A percentile compares a stretch with the other conserved stretches of the same genome.
phyloP scores from a whole-genome alignment of 2,329 filamentous ascomycete genomes.

The Calonectria henricotiae region DNA sequence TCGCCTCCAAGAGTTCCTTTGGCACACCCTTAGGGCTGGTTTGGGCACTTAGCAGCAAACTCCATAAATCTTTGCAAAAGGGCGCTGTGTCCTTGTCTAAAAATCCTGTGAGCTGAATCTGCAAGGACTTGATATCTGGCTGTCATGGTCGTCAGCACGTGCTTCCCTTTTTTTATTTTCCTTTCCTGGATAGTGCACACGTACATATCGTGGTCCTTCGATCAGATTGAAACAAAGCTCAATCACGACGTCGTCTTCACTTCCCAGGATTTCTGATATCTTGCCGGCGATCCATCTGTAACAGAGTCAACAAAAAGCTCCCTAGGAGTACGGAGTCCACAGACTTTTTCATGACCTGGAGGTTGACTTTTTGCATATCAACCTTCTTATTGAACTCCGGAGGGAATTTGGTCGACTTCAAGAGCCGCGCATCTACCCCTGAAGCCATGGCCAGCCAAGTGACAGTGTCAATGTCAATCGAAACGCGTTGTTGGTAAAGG shows the following conservation, averaged over 20 bases:
- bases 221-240: constrained; percentile 82
- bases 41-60: constrained; percentile 91
- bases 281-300: constrained; percentile 92
- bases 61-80: constrained; percentile 97
- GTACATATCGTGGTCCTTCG: constrained; percentile 83
- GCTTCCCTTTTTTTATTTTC: constrained; percentile 36
- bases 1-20: constrained; percentile 94
- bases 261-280: constrained; percentile 90
- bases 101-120: constrained; percentile 96
- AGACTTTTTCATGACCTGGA: constrained; percentile 98
- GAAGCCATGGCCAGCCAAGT: constrained; percentile 76
- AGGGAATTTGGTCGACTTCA: constrained; percentile 94
- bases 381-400: constrained; percentile 95
- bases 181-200: constrained; percentile 53
- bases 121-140: constrained; percentile 96
- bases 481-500: constrained; percentile 48
- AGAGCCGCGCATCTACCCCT: constrained; percentile 89
- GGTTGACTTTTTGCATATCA: constrained; percentile 96
- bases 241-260: constrained; percentile 95
- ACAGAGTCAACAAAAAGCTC: constrained; percentile 39
- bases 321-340: constrained; percentile 53
- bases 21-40: constrained; percentile 91
- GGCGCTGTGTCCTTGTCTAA: constrained; percentile 90
- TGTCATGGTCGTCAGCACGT: constrained; percentile 61
- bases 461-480: constrained; percentile 40